Evolutionary conservation across 1,284 basidiomycete genomes (phyloP), one percentile per base, ranked within the genome.

Genomic region (Apiotrichum sp.): DNA sequence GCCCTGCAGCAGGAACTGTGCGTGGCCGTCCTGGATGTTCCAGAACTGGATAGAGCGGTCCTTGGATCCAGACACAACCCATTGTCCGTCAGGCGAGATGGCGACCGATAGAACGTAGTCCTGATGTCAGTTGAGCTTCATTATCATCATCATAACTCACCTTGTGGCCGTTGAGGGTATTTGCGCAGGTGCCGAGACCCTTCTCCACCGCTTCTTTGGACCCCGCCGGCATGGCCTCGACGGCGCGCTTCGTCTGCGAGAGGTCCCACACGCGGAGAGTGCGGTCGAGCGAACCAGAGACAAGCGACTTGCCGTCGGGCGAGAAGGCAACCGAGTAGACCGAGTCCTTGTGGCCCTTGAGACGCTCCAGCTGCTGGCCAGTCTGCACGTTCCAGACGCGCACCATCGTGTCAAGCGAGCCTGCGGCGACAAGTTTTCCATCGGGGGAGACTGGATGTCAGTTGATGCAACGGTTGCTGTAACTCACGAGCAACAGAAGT

Each of bases 251-350:
- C 10, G 74, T 75, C 31, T 61, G 65, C 2, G 63, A 56, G 14
- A 93, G 80, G 70, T 93, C 89, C 89, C 92, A 95, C 53, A 87
- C 83, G 71, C 91, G 89, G 59, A 95, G 75, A 31, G 87, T 90
- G 79, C 88, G 88, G 71, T 95, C 92, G 62, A 95, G 78, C 59
- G 86, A 88, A 13, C 89, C 90, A 52, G 85, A 88, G 29, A 93
- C 84, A 44, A 95, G 78, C 33, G 70, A 75, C 58, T 75, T 84
- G 35, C 90, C 88, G 64, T 91, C 89, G 0, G 88, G 88, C 0
- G 87, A 88, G 74, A 93, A 93, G n/a, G 84, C 84, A 36, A 93
- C 89, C 40, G 81, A 83, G 75, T 89, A 88, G 44, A 89, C 88
- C 57, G 85, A 87, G 69, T 93, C 89, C 64, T 82, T 83, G 75